Percentiles rank a stretch among this genome's conserved stretches.
These are phyloP conservation scores for Colletotrichum australisinense DNA, from an alignment of 2,329 filamentous ascomycete genomes.

Conservation along the genomic window DNA sequence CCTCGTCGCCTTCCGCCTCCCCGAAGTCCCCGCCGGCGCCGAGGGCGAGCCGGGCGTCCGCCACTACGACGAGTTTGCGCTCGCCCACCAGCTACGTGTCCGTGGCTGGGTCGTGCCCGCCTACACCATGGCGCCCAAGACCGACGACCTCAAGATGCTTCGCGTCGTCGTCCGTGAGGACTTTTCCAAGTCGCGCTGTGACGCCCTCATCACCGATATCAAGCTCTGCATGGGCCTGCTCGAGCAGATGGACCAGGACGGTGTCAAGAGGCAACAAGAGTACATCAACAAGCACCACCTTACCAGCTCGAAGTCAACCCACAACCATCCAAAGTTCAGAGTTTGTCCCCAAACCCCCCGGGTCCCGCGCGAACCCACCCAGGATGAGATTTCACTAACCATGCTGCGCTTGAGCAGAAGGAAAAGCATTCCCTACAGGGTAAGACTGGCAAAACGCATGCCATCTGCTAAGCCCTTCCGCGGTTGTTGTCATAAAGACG, in stretches of 20 bases:
- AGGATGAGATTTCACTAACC: constrained; percentile 6
- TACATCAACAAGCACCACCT: constrained; percentile 70
- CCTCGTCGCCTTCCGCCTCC: constrained; percentile 83
- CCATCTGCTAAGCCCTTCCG: constrained; percentile 73
- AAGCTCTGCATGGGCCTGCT: constrained; percentile 80
- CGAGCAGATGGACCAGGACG: constrained; percentile 78
- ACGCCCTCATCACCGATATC: constrained; percentile 82
- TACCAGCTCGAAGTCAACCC: constrained; percentile 62
- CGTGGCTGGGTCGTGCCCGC: constrained; percentile 94
- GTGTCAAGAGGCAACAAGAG: constrained; percentile 75
- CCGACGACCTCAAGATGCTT: constrained; percentile 87
- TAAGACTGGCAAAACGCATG: constrained; percentile 91
- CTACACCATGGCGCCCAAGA: constrained; percentile 96
- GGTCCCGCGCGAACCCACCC: background rate
- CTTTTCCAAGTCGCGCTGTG: constrained; percentile 85
- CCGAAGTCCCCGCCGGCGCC: constrained; percentile 41
- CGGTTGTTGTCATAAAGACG: constrained; percentile 12
- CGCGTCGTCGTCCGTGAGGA: constrained; percentile 93
- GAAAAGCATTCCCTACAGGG: constrained; percentile 91
- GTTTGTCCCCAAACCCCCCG: constrained; percentile 48
- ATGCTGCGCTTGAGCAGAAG: constrained; percentile 54
- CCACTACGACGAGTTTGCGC: constrained; percentile 78
- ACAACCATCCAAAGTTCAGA: constrained; percentile 62
- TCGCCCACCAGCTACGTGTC: constrained; percentile 87
- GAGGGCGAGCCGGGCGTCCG: constrained; percentile 55